Evolutionary conservation across 352 stramenopile species (phyloP).

Genomic region (Phytophthora sojae): DNA sequence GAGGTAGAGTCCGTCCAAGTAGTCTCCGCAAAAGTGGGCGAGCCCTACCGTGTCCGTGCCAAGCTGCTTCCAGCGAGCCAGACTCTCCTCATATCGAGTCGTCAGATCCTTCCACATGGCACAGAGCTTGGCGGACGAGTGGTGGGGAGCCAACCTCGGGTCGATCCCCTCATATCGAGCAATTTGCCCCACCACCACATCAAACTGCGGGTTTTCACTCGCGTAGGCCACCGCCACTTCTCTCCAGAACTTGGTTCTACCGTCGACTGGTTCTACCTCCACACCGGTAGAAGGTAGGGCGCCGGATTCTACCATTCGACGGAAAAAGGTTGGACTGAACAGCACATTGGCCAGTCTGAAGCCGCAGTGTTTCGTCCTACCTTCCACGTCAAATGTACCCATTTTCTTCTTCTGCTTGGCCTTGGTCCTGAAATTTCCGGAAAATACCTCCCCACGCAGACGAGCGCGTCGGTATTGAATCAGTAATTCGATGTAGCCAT

Average conservation of each 20-base stretch:
- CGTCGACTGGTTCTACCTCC: background rate
- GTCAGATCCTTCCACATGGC: constrained; percentile 23
- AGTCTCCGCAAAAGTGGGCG: constrained; percentile 19
- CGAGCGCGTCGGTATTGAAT: constrained; percentile 18
- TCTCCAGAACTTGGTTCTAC: constrained; percentile 22
- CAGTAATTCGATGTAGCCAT: constrained; percentile 21
- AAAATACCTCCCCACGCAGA: constrained; percentile 12
- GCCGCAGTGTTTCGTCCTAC: constrained; percentile 25
- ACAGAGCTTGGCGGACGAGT: constrained; percentile 14
- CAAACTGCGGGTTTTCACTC: constrained; percentile 7
- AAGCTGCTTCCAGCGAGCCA: constrained; percentile 27
- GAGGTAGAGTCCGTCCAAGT: constrained; percentile 21
- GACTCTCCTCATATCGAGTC: constrained; percentile 13
- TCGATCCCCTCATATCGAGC: constrained; percentile 28
- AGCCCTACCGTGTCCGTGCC: constrained; percentile 13
- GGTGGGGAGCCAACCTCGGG: constrained; percentile 5
- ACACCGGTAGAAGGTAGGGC: constrained; percentile 20
- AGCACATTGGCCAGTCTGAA: constrained; percentile 26
- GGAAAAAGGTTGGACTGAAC: constrained; percentile 19
- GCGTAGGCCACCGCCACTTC: constrained; percentile 18
- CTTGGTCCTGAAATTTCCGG: constrained; percentile 3
- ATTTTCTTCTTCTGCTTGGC: constrained; percentile 3
- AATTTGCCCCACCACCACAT: constrained; percentile 11
- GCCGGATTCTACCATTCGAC: constrained; percentile 17
- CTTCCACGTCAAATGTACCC: background rate